Percentiles rank a stretch among this genome's conserved stretches.
Conservation (phyloP, 2,329 filamentous ascomycete genomes). For the Neofusicoccum kwambonambiense region DNA sequence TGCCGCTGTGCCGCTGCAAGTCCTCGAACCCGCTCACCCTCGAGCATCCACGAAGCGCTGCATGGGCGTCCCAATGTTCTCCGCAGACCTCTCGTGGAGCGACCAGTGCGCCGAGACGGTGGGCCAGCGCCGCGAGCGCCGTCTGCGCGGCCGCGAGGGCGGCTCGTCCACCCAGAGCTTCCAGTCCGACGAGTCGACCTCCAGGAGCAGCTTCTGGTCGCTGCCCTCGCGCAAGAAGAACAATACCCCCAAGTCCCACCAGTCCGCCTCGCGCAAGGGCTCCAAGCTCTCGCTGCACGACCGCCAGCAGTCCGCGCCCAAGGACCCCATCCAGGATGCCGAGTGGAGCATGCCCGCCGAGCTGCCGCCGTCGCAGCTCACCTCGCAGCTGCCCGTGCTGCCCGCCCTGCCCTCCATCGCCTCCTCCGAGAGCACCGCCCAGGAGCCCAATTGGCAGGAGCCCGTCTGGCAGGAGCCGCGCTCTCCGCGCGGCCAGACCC, state of each 20-base stretch:
- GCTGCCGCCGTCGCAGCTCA: slow-evolving; percentile 22
- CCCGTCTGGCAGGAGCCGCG: neutral
- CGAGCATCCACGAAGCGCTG: too few relatives aligned
- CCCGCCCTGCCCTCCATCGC: slow-evolving; percentile 34
- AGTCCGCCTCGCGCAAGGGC: neutral
- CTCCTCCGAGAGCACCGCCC: slow-evolving; percentile 24
- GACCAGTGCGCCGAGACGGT: slow-evolving; percentile 35
- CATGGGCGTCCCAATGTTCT: slow-evolving; percentile 31
- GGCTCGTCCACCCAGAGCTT: slow-evolving; percentile 8
- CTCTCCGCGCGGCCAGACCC: neutral
- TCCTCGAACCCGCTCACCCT: too few relatives aligned
- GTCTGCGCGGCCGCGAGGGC: slow-evolving; percentile 25
- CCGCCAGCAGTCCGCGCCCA: neutral
- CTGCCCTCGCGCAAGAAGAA: slow-evolving; percentile 8
- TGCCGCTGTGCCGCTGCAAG: too few relatives aligned
- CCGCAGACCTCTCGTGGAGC: slow-evolving; percentile 39
- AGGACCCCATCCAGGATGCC: neutral
- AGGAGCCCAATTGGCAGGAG: too few relatives aligned
- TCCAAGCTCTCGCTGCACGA: neutral
- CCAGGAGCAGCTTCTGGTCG: slow-evolving; percentile 10
- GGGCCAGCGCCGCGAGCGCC: slow-evolving; percentile 37
- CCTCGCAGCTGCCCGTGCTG: slow-evolving; percentile 6
- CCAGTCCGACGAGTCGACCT: slow-evolving; percentile 1
- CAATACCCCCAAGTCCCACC: neutral
- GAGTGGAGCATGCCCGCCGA: neutral